Conservation (phyloP, 1,284 basidiomycete species). For the Phellinidium pouzarii region DNA sequence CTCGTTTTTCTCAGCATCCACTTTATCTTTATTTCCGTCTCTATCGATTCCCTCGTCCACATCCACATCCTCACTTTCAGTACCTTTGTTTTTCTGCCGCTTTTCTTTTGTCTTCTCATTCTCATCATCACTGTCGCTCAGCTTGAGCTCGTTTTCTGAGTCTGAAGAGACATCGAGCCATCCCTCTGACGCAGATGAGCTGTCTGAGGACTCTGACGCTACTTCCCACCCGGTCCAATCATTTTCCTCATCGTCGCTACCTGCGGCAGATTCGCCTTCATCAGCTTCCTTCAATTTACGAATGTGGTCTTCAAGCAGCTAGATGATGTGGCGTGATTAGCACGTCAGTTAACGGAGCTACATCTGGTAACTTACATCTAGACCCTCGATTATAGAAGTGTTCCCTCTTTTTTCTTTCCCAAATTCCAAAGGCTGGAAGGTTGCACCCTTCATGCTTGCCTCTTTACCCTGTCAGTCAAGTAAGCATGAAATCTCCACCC, state of each 20-base stretch:
- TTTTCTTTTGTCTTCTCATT: slow-evolving; percentile 32
- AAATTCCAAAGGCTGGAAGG: slow-evolving; percentile 62
- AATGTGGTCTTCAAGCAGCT: slow-evolving; percentile 88
- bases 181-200: slow-evolving; percentile 58
- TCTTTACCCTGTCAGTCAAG: slow-evolving; percentile 64
- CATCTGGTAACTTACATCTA: slow-evolving; percentile 49
- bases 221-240: slow-evolving; percentile 93
- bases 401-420: slow-evolving; percentile 73
- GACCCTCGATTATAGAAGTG: slow-evolving; percentile 81
- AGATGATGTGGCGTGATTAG: slow-evolving; percentile 14
- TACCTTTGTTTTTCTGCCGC: slow-evolving; percentile 20
- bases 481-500: not conserved
- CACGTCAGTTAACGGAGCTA: not conserved
- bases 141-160: slow-evolving; percentile 59
- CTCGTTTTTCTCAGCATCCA: slow-evolving; percentile 22
- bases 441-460: slow-evolving; percentile 59
- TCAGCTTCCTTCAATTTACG: slow-evolving; percentile 61
- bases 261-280: slow-evolving; percentile 40
- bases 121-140: slow-evolving; percentile 87
- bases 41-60: slow-evolving; percentile 26
- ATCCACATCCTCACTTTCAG: slow-evolving; percentile 24
- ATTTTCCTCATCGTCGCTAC: slow-evolving; percentile 59
- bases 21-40: not conserved
- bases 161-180: slow-evolving; percentile 88
- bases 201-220: slow-evolving; percentile 63